Percentiles rank a stretch among this genome's conserved stretches.
Evolutionary conservation across 768 basidiomycete species (phyloP).

Genomic region (Hericium rajendrae): DNA sequence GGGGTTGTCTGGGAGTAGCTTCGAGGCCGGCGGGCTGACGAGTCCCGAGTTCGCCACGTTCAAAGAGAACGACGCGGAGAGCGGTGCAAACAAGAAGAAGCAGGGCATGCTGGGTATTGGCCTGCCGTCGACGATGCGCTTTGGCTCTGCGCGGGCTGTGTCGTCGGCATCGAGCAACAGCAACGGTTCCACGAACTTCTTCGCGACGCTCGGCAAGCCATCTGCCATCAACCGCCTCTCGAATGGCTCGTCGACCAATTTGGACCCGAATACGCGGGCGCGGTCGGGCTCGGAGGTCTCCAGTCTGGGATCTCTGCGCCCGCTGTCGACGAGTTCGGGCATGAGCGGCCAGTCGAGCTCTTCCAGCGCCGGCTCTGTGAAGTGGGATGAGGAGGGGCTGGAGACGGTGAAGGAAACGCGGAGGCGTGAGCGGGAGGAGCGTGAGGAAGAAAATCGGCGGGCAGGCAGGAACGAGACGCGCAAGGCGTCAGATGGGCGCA

Average conservation of each 20-base stretch:
- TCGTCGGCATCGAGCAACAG: slow-evolving; percentile 7
- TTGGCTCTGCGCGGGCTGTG: slow-evolving; percentile 9
- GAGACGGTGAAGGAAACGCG: slow-evolving; percentile 35
- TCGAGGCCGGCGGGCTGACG: slow-evolving; percentile 54
- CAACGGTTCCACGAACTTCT: too few relatives aligned
- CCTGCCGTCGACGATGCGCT: slow-evolving; percentile 44
- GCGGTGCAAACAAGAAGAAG: slow-evolving; percentile 28
- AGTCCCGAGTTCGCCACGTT: slow-evolving; percentile 16
- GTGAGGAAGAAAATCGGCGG: neutral
- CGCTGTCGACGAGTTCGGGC: slow-evolving; percentile 32
- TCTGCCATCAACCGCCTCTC: slow-evolving; percentile 25
- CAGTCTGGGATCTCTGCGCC: slow-evolving; percentile 36
- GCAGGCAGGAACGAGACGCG: slow-evolving; percentile 33
- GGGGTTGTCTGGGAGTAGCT: slow-evolving; percentile 46
- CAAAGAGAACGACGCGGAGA: neutral
- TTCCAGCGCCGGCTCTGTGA: slow-evolving; percentile 29
- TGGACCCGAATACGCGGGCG: slow-evolving; percentile 14
- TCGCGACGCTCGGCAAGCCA: neutral
- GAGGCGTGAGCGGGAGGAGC: slow-evolving; percentile 13
- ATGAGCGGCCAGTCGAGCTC: slow-evolving; percentile 28
- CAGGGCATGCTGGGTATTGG: slow-evolving; percentile 54
- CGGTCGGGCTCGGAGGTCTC: slow-evolving; percentile 32
- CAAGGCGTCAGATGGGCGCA: slow-evolving; percentile 39
- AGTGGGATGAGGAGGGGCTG: slow-evolving; percentile 43
- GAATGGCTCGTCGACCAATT: slow-evolving; percentile 9